Evolutionary conservation across 805 yeast species (phyloP), one percentile per base, ranked within the genome.

Genomic region (Metschnikowia lunata): DNA sequence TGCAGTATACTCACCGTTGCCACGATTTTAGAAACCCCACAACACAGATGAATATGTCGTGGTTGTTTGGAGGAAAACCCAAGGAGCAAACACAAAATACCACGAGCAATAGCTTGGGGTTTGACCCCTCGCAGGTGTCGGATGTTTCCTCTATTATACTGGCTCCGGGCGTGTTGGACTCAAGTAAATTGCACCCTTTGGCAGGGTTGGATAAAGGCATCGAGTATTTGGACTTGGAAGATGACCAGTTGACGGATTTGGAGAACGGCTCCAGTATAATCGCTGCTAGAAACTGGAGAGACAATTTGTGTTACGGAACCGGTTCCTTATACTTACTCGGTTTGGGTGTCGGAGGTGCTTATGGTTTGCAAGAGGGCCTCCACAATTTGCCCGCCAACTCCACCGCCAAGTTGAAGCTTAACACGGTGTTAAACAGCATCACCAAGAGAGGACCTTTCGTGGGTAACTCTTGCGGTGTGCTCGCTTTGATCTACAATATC

Each of bases 221-320:
- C 40, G 97, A 93, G 64, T 91, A 82, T 62, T 69, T 93, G 54
- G 96, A 91, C 56, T 74, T 93, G 50, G 97, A 91, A 58, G 97
- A 89, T 53, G 79, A 76, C 56, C 75, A 80, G 51, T 70, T 89
- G 49, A 78, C 81, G 37, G 67, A 78, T n/a, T 66, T 87, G 57
- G 95, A 88, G 59, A 97, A 96, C 33, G 80, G 95, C 1, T 88
- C 87, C 60, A 95, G 97, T 46, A 63, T 91, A 47, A 78, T 93
- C 51, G 97, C 99, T 26, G 85, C 95, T n/a, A 83, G 97, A 71
- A 96, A 95, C 56, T 93, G 97, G 95, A 79, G 89, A 12, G 99
- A 93, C 65, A 98, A 93, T 70, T 76, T 93, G 52, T 89, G 97
- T 77, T 93, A 93, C 67, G 99, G 99, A 56, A 85, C 98, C 9